A percentile compares a stretch with the other conserved stretches of the same genome.
phyloP scores from a whole-genome alignment of 2,329 filamentous ascomycete species.

The Ceratocystis harringtonii region DNA sequence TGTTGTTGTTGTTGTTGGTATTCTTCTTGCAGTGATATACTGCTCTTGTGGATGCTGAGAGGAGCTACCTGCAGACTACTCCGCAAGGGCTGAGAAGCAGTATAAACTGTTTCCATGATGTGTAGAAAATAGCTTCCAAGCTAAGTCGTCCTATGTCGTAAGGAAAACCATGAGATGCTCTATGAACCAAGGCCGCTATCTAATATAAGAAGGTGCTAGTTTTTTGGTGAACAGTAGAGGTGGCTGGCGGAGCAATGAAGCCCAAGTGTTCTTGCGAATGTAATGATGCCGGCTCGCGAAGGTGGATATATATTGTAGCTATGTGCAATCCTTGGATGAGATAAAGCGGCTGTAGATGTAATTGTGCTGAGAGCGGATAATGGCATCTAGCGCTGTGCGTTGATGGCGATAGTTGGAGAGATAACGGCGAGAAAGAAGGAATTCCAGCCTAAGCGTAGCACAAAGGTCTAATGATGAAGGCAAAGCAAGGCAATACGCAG shows the following conservation, averaged over 20 bases:
- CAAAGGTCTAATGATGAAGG: not conserved
- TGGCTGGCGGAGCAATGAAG: not conserved
- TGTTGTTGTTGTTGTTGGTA: conserved; percentile 6
- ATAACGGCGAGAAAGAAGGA: not conserved
- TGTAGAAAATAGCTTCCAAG: conserved; percentile 6
- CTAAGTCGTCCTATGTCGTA: conserved; percentile 6
- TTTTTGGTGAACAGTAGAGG: not conserved
- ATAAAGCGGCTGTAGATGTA: not conserved
- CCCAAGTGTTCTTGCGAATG: not conserved
- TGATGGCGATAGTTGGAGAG: not conserved
- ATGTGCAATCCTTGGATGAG: too few relatives aligned
- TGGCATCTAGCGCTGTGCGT: not conserved
- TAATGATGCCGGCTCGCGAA: not conserved
- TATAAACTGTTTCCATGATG: conserved; percentile 3
- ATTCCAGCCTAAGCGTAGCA: not conserved
- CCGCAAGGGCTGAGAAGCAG: conserved; percentile 31
- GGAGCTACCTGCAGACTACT: conserved; percentile 48
- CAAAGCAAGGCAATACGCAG: not conserved
- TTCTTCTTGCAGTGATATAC: conserved; percentile 7
- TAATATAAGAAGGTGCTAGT: not conserved
- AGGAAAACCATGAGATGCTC: conserved; percentile 9
- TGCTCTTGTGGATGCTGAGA: conserved; percentile 36
- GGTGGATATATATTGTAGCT: not conserved
- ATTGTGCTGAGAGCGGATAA: not conserved
- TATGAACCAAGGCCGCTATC: not conserved